Evolutionary conservation across 179 eudicot genomes (phyloP).

Genomic region (Carnegiea gigantea): DNA sequence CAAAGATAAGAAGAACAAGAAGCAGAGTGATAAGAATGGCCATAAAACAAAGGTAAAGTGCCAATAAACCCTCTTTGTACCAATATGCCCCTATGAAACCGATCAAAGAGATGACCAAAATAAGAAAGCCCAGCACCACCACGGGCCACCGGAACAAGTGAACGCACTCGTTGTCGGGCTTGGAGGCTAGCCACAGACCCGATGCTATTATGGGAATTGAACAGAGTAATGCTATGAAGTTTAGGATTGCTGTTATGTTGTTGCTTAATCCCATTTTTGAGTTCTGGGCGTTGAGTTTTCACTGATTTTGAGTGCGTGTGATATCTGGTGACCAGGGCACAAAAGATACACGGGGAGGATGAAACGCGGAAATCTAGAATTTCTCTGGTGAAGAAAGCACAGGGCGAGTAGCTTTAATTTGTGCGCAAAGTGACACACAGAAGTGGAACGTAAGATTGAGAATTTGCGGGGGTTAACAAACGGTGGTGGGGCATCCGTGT

Average conservation of each 20-base stretch:
- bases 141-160: slow-evolving; percentile 84
- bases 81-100: slow-evolving; percentile 90
- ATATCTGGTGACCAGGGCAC: neutral
- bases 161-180: slow-evolving; percentile 88
- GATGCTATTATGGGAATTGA: slow-evolving; percentile 87
- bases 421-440: neutral
- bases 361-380: slow-evolving; percentile 3
- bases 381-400: neutral
- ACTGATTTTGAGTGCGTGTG: neutral
- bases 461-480: neutral
- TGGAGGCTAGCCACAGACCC: slow-evolving; percentile 87
- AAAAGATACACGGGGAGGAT: neutral
- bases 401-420: neutral
- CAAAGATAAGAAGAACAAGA: slow-evolving; percentile 67
- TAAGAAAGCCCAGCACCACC: slow-evolving; percentile 53
- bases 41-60: slow-evolving; percentile 72
- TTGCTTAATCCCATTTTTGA: slow-evolving; percentile 71
- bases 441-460: neutral
- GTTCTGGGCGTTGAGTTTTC: neutral
- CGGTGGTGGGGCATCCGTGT: slow-evolving; percentile 2
- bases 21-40: slow-evolving; percentile 63
- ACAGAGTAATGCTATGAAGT: slow-evolving; percentile 75
- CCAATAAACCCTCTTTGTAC: slow-evolving; percentile 72
- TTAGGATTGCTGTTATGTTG: slow-evolving; percentile 79
- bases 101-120: slow-evolving; percentile 59